Evolutionary conservation across 2,329 filamentous ascomycete species (phyloP).

Genomic region (Trichoderma breve): DNA sequence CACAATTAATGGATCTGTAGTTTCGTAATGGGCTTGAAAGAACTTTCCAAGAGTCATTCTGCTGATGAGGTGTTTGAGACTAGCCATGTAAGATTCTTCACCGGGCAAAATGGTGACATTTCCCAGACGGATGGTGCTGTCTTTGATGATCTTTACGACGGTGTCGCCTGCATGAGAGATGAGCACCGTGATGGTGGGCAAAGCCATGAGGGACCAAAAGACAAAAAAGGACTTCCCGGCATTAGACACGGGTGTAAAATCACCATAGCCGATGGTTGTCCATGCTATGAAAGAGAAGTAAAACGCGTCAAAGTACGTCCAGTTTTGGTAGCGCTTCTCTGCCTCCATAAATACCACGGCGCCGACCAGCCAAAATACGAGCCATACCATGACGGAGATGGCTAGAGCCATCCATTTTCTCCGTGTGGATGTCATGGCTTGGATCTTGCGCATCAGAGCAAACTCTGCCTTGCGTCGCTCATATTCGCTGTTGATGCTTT

Average conservation of each 20-base stretch:
- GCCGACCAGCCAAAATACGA: constrained; percentile 76
- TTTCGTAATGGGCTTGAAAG: not conserved
- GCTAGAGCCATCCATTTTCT: constrained; percentile 73
- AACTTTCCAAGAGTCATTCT: constrained; percentile 4
- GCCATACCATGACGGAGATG: constrained; percentile 66
- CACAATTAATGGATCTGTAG: not conserved
- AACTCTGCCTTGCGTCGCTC: constrained; percentile 70
- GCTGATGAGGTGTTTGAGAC: constrained; percentile 8
- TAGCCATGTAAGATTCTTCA: not conserved
- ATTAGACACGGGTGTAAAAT: constrained; percentile 73
- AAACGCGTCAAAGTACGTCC: constrained; percentile 76
- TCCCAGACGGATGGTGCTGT: constrained; percentile 55
- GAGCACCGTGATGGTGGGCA: constrained; percentile 85
- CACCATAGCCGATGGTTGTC: constrained; percentile 85
- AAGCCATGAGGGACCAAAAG: constrained; percentile 83
- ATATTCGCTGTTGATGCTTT: constrained; percentile 41
- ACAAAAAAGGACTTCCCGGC: constrained; percentile 83
- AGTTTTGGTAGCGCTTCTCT: constrained; percentile 54
- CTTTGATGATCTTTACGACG: constrained; percentile 62
- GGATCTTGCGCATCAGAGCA: constrained; percentile 77
- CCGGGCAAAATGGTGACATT: constrained; percentile 58
- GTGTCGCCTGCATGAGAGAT: constrained; percentile 84
- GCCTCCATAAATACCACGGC: constrained; percentile 66
- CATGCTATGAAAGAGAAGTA: constrained; percentile 86
- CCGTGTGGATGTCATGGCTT: constrained; percentile 60